Base-by-base conservation (phyloP, 2,329 filamentous ascomycete genomes). In the Botrytis tulipae region DNA sequence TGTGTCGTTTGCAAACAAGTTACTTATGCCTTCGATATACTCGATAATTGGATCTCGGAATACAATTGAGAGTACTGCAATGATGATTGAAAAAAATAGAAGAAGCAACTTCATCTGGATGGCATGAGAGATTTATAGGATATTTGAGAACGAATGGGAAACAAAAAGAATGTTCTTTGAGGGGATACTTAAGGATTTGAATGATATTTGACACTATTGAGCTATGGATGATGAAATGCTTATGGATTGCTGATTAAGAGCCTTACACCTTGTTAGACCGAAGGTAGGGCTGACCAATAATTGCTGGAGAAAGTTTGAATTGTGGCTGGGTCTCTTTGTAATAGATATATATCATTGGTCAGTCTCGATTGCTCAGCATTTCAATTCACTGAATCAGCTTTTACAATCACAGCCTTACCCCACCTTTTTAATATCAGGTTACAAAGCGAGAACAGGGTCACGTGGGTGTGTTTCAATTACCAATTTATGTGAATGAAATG, bases 41-140 rank as follows among this genome's bases (percentile, higher is more conserved):
- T 68, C 69, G 63, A 76, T 59, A 46, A 80, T 75, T n/a, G 75
- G 62, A 60, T 78, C 76, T 76, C 54, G 35, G 75, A 76, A 80
- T 66, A 73, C 65, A 70, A 80, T 73, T 48, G 79, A 78, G 25
- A 79, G 72, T 44, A 79, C 70, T 75, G 79, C 80, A 72, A 79
- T 70, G 18, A 62, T 74, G 60, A 78, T 76, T 42, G 79, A 79
- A 54, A 78, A 76, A 32, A 78, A 42, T 18, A 80, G 42, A 6
- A 80, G 60, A 69, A 79, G 71, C 60, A 78, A 66, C 77, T 74
- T 80, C 79, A 80, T 81, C 51, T 75, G 74, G 71, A 54, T 59
- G 1, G 35, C 20, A 42, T 46, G 46, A 29, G 37, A 48, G n/a
- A 29, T 68, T 48, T 46, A 61, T 61, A 70, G 68, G 40, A 61